Percentiles rank a stretch among this genome's conserved stretches.
Evolutionary conservation across 1,139 yeast species (phyloP).

Genomic region (Zygosaccharomyces pseudobailii): DNA sequence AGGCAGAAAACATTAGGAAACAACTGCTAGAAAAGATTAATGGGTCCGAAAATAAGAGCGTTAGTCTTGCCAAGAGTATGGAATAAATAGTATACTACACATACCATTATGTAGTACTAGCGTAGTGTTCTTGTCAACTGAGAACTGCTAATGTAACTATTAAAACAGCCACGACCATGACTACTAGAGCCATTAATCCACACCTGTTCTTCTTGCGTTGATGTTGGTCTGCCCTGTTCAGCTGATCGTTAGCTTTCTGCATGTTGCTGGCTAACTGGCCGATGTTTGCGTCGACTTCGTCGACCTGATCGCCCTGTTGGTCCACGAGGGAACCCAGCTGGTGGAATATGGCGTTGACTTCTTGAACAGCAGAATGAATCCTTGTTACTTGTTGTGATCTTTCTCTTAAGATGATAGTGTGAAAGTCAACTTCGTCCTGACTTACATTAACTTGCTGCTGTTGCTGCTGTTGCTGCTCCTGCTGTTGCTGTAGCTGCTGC

Average conservation of each 20-base stretch:
- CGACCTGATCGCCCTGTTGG: slow-evolving; percentile 82
- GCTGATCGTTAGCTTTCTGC: slow-evolving; percentile 65
- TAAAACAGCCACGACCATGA: slow-evolving; percentile 41
- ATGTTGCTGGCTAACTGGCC: slow-evolving; percentile 61
- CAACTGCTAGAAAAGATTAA: slow-evolving; percentile 12
- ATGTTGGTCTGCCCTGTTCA: slow-evolving; percentile 67
- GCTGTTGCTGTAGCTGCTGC: slow-evolving; percentile 20
- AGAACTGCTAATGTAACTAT: slow-evolving; percentile 38
- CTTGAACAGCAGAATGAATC: slow-evolving; percentile 73
- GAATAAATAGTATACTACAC: background rate
- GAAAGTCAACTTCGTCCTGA: slow-evolving; percentile 71
- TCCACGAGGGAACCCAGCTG: slow-evolving; percentile 72
- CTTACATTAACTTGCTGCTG: slow-evolving; percentile 41
- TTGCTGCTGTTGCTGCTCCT: slow-evolving; percentile 24
- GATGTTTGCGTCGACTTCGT: slow-evolving; percentile 76
- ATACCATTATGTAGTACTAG: background rate
- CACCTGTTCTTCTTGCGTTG: slow-evolving; percentile 69
- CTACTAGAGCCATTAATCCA: slow-evolving; percentile 52
- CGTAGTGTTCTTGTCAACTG: slow-evolving; percentile 22
- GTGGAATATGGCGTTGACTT: slow-evolving; percentile 77
- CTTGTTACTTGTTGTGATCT: slow-evolving; percentile 67
- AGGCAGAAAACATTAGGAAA: slow-evolving; percentile 18
- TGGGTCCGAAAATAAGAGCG: slow-evolving; percentile 1
- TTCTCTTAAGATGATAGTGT: slow-evolving; percentile 62
- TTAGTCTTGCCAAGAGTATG: background rate